phyloP scores from a whole-genome alignment of 305 asterid species.

The Fraxinus albicans region DNA sequence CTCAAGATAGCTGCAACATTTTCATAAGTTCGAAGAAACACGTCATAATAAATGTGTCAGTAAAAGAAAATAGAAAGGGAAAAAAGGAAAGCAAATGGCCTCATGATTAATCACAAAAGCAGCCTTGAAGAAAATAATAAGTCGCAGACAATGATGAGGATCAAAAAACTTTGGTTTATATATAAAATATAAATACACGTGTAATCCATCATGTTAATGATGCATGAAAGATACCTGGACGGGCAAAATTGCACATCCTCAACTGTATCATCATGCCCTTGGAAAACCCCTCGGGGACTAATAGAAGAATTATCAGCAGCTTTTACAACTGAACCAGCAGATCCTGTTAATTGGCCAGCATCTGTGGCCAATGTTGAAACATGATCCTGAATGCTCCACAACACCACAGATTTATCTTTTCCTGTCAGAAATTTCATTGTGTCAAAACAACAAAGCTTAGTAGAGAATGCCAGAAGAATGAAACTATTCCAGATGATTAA shows the following conservation, averaged over 20 bases:
- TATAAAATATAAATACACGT: neutral
- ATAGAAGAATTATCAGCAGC: conserved; percentile 71
- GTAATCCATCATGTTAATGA: neutral
- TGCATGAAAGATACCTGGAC: conserved; percentile 57
- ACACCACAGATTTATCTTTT: conserved; percentile 88
- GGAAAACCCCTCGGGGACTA: conserved; percentile 87
- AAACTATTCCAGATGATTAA: neutral
- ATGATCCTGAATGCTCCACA: conserved; percentile 97
- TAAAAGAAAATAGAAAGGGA: neutral
- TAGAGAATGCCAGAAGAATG: conserved; percentile 4
- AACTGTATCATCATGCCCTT: conserved; percentile 92
- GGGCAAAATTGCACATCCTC: conserved; percentile 99
- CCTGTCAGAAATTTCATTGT: conserved; percentile 48
- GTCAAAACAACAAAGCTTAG: neutral
- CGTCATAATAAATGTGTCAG: neutral
- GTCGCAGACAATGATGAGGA: neutral
- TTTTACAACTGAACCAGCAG: conserved; percentile 63
- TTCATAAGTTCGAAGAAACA: neutral
- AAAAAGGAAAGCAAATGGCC: neutral
- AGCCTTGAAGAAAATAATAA: conserved; percentile 2
- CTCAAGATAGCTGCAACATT: neutral
- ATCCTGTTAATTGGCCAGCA: conserved; percentile 52
- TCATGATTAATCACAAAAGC: conserved; percentile 8
- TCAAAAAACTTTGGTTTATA: neutral
- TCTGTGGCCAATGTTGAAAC: conserved; percentile 76